Percentiles rank a stretch among this genome's conserved stretches.
Conservation (phyloP, 2,329 filamentous ascomycete genomes). For the Sarocladiaceae sp. region DNA sequence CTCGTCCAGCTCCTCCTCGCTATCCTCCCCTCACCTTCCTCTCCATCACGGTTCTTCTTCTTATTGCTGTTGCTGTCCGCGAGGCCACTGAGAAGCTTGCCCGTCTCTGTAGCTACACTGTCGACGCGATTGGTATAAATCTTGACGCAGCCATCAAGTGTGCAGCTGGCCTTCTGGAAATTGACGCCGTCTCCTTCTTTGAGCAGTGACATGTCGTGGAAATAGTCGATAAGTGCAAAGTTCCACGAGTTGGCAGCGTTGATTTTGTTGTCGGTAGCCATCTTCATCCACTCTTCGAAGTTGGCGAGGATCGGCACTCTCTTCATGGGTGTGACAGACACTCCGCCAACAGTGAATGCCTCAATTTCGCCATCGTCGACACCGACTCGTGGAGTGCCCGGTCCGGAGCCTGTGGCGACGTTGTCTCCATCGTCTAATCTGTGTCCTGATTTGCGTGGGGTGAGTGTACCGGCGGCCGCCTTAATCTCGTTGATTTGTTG, state of each 20-base stretch:
- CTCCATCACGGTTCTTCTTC: slow-evolving; percentile 62
- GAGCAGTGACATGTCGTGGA: slow-evolving; percentile 96
- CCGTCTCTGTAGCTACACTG: slow-evolving; percentile 95
- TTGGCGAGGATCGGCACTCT: slow-evolving; percentile 93
- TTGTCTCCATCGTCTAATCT: slow-evolving; percentile 57
- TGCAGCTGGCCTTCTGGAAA: slow-evolving; percentile 97
- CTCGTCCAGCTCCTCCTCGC: slow-evolving; percentile 59
- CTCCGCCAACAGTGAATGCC: slow-evolving; percentile 63
- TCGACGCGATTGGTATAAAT: slow-evolving; percentile 98
- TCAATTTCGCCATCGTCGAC: slow-evolving; percentile 46
- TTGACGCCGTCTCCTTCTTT: slow-evolving; percentile 97
- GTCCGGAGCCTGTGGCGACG: slow-evolving; percentile 51
- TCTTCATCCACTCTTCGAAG: slow-evolving; percentile 99
- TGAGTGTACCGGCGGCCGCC: slow-evolving; percentile 47
- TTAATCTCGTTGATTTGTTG: slow-evolving; percentile 90
- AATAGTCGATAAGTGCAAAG: slow-evolving; percentile 99
- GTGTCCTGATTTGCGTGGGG: slow-evolving; percentile 59
- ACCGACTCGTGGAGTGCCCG: slow-evolving; percentile 44
- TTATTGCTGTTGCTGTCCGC: slow-evolving; percentile 81
- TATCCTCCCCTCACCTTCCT: slow-evolving; percentile 66
- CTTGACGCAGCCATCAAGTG: slow-evolving; percentile 95
- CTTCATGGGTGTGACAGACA: slow-evolving; percentile 90
- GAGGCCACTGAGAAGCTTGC: slow-evolving; percentile 87
- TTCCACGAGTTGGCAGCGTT: slow-evolving; percentile 99
- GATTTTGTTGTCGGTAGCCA: slow-evolving; percentile 99